Evolutionary conservation across 495 filamentous ascomycete genomes (phyloP), one percentile per base, ranked within the genome.

Genomic region (Pyrenula massariospora): DNA sequence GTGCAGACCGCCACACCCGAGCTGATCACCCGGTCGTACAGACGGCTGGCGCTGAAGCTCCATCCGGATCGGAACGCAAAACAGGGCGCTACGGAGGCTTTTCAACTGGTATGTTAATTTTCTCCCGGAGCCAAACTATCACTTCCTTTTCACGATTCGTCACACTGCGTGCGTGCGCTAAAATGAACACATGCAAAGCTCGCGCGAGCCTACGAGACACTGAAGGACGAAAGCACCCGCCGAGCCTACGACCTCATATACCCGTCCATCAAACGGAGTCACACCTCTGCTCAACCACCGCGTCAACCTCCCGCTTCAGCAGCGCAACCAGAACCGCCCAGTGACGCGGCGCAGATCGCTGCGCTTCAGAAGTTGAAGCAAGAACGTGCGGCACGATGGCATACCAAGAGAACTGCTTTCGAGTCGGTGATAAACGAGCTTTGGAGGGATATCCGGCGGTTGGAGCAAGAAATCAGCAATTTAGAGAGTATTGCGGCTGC

Each of bases 191-290:
- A 48, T 53, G 51, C 56, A 24, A 60, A 70, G 68, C 65, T 70
- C 47, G 63, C 52, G 56, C 57, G 49, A 54, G 66, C 68, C 15
- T 68, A 70, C 54, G 66, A 68, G 23, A 68, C 63, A 48, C 58
- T 70, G 42, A 63, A 65, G 31, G 65, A 67, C 50, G 60, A 64
- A 58, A 59, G n/a, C 36, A 63, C 63, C 56, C 66, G 67, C 21
- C 64, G 59, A 64, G 58, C 54, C 20, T 70, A 70, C 61, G 61
- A 70, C 55, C 56, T 62, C 47, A 61, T 60, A n/a, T 65, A 66
- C 56, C 63, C 65, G 15, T 60, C 57, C 12, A 64, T 63, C 57
- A 59, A 19, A 63, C 54, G 59, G 58, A 61, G 54, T 36, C 56
- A 55, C 58, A 50, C 50, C 56, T 55, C 54, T 24, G 58, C 60